These are phyloP conservation scores for Fusarium sp. DNA, from an alignment of 2,329 filamentous ascomycete species.

Conservation along the genomic window DNA sequence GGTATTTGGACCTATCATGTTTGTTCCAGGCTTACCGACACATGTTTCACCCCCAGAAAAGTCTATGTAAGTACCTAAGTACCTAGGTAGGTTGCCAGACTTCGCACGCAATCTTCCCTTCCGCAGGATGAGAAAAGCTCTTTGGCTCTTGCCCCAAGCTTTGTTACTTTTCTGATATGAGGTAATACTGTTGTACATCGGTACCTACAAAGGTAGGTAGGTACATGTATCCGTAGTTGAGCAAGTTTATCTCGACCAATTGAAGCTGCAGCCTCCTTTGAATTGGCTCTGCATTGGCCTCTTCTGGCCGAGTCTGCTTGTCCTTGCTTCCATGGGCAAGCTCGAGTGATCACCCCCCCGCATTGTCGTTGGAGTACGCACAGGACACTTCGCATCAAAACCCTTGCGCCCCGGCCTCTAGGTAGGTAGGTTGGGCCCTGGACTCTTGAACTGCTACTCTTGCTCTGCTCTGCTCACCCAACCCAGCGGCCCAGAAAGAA, in stretches of 20 bases:
- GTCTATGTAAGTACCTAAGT: no score
- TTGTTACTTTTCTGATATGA: no score
- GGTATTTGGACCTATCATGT: slow-evolving; percentile 16
- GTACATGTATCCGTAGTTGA: no score
- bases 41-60: slow-evolving; percentile 15
- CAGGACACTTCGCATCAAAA: slow-evolving; percentile 34
- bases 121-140: slow-evolving; percentile 7
- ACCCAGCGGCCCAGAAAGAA: slow-evolving; percentile 38
- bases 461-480: slow-evolving; percentile 24
- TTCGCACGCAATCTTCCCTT: neutral
- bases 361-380: neutral
- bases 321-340: neutral
- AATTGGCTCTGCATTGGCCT: slow-evolving; percentile 29
- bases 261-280: slow-evolving; percentile 5
- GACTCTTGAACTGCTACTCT: neutral
- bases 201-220: no score
- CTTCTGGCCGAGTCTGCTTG: slow-evolving; percentile 7
- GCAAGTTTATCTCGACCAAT: slow-evolving; percentile 4
- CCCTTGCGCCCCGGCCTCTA: slow-evolving; percentile 16
- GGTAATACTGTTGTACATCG: no score
- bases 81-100: no score
- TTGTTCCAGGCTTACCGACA: slow-evolving; percentile 18
- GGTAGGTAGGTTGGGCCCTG: slow-evolving; percentile 1
- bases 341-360: slow-evolving; percentile 17
- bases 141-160: slow-evolving; percentile 21